Evolutionary conservation across 495 filamentous ascomycete genomes (phyloP).

Genomic region (Podospora pseudopauciseta): DNA sequence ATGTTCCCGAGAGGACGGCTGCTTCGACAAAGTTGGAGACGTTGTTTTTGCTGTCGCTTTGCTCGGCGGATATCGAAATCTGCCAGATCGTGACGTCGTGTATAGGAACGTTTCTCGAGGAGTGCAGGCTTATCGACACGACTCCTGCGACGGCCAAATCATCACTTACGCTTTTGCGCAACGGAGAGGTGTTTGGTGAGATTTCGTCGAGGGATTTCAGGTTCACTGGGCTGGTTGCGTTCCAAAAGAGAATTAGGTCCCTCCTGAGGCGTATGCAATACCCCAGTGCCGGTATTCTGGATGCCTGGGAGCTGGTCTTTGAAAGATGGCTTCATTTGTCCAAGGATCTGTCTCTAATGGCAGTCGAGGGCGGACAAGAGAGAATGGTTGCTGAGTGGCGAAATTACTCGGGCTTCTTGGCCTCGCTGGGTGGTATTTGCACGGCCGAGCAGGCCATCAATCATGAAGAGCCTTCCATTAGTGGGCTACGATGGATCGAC

Average conservation of each 20-base stretch:
- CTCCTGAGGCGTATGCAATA: conserved; percentile 56
- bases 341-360: conserved; percentile 53
- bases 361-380: conserved; percentile 50
- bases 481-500: conserved; percentile 61
- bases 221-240: conserved; percentile 62
- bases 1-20: conserved; percentile 47
- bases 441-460: conserved; percentile 55
- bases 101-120: conserved; percentile 60
- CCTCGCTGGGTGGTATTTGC: conserved; percentile 61
- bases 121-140: conserved; percentile 53
- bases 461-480: conserved; percentile 53
- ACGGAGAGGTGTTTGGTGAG: conserved; percentile 57
- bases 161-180: conserved; percentile 53
- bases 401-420: conserved; percentile 63
- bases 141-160: conserved; percentile 44
- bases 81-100: conserved; percentile 60
- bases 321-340: conserved; percentile 57
- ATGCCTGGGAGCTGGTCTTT: conserved; percentile 62
- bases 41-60: conserved; percentile 57
- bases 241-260: conserved; percentile 58
- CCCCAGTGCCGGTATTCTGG: conserved; percentile 57
- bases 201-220: conserved; percentile 59
- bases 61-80: conserved; percentile 58
- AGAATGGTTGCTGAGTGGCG: conserved; percentile 58
- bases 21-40: conserved; percentile 54